Evolutionary conservation across 1,139 yeast species (phyloP), one percentile per base, ranked within the genome.

Genomic region (Zygosaccharomyces pseudobailii): DNA sequence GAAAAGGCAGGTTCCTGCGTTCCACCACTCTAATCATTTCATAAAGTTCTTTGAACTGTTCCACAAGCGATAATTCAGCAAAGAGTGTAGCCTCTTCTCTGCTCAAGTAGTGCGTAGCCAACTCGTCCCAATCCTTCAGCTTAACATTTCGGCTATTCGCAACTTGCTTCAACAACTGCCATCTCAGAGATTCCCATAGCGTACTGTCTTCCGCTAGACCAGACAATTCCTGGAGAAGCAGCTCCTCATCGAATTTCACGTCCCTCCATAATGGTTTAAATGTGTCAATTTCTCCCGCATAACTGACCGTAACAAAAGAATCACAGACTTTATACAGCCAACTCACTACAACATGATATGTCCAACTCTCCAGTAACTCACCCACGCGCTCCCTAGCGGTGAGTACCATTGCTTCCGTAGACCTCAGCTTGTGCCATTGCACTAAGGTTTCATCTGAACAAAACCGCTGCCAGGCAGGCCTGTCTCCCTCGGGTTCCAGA

Each of bases 31-130:
- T 68, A 51, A 80, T 71, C 48, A 79, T 57, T 5, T 67, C 62
- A 54, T 71, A 74, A 4, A 79, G 55, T 3, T 76, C 65, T 37
- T 75, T 74, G 52, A 80, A 71, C 56, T 78, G 78, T 19, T 74
- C 76, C 19, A 64, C 56, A 6, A 79, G 58, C 5, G 66, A 54
- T 33, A 79, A 66, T 13, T 61, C 49, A 39, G 71, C 73, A 54
- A 78, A 79, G 25, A 54, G 54, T 5, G 53, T 47, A 7, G 61
- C 61, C 3, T 53, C 53, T 20, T 58, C 62, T 2, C 66, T 71
- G 4, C 78, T 76, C 51, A 80, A 71, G 55, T 75, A 67, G 44
- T 70, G 67, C 47, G 77, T 67, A 41, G 76, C 71, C n/a, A 72
- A 66, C 42, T 66, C 67, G 54, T 79, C 79, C 66, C 79, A 79